Conservation (phyloP, 495 filamentous ascomycete genomes). For the Pyronema domesticum region DNA sequence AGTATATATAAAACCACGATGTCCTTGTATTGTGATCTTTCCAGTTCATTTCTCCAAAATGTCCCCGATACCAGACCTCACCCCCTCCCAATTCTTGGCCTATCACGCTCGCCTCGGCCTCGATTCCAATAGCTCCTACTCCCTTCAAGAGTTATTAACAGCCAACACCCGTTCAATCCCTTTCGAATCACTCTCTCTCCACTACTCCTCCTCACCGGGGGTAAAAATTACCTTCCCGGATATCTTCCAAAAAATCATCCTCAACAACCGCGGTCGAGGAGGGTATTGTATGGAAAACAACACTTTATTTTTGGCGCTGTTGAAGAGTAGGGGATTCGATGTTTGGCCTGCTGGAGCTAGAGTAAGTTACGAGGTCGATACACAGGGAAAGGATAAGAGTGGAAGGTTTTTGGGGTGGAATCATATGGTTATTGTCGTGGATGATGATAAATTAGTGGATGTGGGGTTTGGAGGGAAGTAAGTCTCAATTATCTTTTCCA, state of each 20-base stretch:
- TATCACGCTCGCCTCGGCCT: not conserved
- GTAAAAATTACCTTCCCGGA: slow-evolving; percentile 18
- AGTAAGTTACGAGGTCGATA: not conserved
- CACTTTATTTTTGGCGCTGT: slow-evolving; percentile 43
- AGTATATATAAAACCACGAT: too few relatives aligned
- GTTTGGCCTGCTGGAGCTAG: slow-evolving; percentile 35
- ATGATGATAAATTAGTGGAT: slow-evolving; percentile 42
- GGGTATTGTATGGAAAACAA: slow-evolving; percentile 69
- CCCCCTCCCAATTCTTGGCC: not conserved
- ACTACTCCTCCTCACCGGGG: slow-evolving; percentile 22
- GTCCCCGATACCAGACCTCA: not conserved
- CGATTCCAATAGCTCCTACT: not conserved
- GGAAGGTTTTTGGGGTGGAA: slow-evolving; percentile 16
- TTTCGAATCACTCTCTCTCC: slow-evolving; percentile 26
- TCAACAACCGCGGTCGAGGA: slow-evolving; percentile 35
- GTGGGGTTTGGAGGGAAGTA: slow-evolving; percentile 49
- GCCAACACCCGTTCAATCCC: not conserved
- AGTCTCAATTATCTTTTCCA: not conserved
- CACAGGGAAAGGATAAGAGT: slow-evolving; percentile 1
- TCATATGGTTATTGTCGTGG: slow-evolving; percentile 58
- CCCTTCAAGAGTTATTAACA: not conserved
- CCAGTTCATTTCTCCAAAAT: too few relatives aligned
- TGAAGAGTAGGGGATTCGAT: slow-evolving; percentile 43
- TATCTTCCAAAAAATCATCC: slow-evolving; percentile 48
- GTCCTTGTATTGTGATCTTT: too few relatives aligned